phyloP scores from a whole-genome alignment of 805 yeast species.

The Wickerhamiella sorbophila region DNA sequence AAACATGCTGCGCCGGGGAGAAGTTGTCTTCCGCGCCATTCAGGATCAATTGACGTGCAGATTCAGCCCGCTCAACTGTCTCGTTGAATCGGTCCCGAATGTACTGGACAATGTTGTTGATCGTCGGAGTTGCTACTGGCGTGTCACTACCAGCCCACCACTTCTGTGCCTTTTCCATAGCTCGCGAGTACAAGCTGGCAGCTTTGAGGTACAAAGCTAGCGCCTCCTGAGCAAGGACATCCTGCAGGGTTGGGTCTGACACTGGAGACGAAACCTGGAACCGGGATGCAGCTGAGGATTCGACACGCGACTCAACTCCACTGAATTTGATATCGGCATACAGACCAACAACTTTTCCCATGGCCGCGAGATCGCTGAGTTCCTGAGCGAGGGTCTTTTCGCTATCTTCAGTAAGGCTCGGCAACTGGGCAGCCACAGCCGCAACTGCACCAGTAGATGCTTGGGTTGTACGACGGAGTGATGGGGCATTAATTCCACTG shows the following conservation, averaged over 20 bases:
- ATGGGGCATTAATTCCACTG: background rate
- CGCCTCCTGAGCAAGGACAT: slow-evolving; percentile 62
- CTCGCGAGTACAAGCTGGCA: slow-evolving; percentile 64
- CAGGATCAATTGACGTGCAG: slow-evolving; percentile 37
- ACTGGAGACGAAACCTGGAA: slow-evolving; percentile 4
- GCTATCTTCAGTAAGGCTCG: slow-evolving; percentile 7
- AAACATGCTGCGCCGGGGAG: slow-evolving; percentile 13
- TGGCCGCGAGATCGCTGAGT: slow-evolving; percentile 69
- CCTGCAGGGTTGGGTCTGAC: slow-evolving; percentile 25
- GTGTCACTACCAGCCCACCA: slow-evolving; percentile 58
- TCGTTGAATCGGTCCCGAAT: slow-evolving; percentile 79
- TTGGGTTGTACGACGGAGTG: background rate
- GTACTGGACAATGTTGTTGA: slow-evolving; percentile 64
- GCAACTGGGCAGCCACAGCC: slow-evolving; percentile 4
- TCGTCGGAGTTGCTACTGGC: slow-evolving; percentile 9
- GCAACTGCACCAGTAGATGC: background rate
- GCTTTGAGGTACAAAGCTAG: slow-evolving; percentile 74
- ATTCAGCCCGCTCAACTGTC: slow-evolving; percentile 77
- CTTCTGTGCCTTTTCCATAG: slow-evolving; percentile 70
- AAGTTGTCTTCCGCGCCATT: slow-evolving; percentile 12
- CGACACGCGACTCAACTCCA: slow-evolving; percentile 23
- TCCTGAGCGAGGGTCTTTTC: slow-evolving; percentile 23
- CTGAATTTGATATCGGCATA: slow-evolving; percentile 85
- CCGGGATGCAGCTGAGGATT: background rate
- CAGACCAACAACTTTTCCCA: slow-evolving; percentile 75